Base-by-base conservation (phyloP, 345 rosid species). In the Moricandia moricandioides region DNA sequence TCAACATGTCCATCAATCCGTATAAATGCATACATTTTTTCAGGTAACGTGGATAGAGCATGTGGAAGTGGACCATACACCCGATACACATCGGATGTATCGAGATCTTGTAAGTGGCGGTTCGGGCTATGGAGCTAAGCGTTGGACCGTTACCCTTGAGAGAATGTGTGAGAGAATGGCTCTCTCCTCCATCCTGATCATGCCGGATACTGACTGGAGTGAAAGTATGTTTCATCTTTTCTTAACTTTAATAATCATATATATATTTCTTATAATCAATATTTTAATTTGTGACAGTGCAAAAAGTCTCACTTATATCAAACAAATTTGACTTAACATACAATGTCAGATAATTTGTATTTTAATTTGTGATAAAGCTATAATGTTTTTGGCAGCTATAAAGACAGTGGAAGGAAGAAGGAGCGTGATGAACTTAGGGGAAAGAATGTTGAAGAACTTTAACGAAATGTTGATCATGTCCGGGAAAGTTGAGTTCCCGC, bases 21-120 rank as follows among this genome's bases (percentile, higher is more conserved):
- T 14, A 14, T 58, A 39, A 45, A 45, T 47, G 6, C n/a, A 62
- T 37, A 24, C 49, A 33, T 33, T 39, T 30, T 55, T 35, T 30
- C 59, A 91, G 98, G 87, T 92, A 18, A 87, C 81, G 7, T 92
- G 97, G 97, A 79, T 92, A 2, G 98, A 90, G 57, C 96, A 92
- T 73, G 91, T 88, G 55, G 91, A 90, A 72, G 94, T 84, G 6
- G 89, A 86, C 43, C 87, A 88, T 0, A 85, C 68, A 78, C 37
- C 63, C 37, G 83, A 76, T 52, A 72, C 88, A 17, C 89, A 89
- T 63, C 57, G 81, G 29, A 87, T 89, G 14, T 92, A 82, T 62
- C 65, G 82, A 65, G 89, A 86, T 29, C 74, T 87, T 26, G 52
- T 85, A 8, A 27, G 81, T 12, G 78, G 78, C 34, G 65, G 72